phyloP scores from a whole-genome alignment of 2,329 filamentous ascomycete genomes.

The Diaporthe ilicicola region DNA sequence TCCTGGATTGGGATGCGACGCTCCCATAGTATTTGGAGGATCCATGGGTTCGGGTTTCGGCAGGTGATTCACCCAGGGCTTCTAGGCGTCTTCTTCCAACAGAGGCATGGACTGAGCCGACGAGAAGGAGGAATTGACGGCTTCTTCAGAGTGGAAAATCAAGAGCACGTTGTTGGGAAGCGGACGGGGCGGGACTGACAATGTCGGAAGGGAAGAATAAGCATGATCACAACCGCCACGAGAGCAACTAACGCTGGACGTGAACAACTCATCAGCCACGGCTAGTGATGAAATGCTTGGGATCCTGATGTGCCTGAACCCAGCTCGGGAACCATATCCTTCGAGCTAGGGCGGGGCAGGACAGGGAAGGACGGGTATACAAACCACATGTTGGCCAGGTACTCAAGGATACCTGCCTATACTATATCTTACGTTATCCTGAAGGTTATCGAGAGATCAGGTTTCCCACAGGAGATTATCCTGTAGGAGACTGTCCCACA shows the following conservation, averaged over 20 bases:
- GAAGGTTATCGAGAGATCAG: too few species aligned
- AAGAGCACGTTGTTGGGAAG: neutral
- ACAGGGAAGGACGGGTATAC: neutral
- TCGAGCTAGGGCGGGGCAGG: constrained; percentile 1
- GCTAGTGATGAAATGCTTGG: constrained; percentile 1
- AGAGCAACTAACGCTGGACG: neutral
- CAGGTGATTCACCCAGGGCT: neutral
- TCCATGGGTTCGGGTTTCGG: neutral
- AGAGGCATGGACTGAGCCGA: neutral
- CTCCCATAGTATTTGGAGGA: neutral
- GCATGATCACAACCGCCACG: neutral
- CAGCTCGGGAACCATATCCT: neutral
- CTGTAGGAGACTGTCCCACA: too few species aligned
- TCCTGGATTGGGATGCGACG: constrained; percentile 6
- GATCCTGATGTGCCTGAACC: neutral
- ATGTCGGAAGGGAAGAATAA: neutral
- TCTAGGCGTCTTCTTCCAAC: neutral
- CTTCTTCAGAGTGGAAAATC: neutral
- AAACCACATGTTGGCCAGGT: too few species aligned
- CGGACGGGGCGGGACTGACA: neutral
- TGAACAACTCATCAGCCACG: constrained; percentile 3
- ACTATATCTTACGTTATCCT: too few species aligned
- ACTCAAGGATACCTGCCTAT: too few species aligned
- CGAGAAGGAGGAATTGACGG: neutral
- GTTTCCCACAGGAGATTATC: too few species aligned